Percentiles rank a stretch among this genome's conserved stretches.
These are phyloP conservation scores for Biscutella laevigata DNA, from an alignment of 441 rosid genomes.

Conservation along the genomic window DNA sequence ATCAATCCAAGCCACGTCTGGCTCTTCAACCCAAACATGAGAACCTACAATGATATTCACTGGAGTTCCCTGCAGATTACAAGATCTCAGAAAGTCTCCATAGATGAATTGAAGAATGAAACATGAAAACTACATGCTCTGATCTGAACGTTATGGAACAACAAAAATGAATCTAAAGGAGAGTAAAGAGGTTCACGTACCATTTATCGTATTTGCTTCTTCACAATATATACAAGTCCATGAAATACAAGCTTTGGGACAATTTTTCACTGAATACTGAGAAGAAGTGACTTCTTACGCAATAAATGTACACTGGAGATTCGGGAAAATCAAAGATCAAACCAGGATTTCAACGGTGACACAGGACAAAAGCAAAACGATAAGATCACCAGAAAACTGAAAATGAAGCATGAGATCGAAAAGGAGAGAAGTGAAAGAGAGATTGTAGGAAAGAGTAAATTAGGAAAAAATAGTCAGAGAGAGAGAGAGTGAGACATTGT, in stretches of 20 bases:
- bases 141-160: neutral
- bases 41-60: conserved; percentile 86
- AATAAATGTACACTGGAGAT: conserved; percentile 15
- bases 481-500: conserved; percentile 39
- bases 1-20: conserved; percentile 68
- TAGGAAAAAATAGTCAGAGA: conserved; percentile 4
- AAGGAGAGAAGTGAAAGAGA: conserved; percentile 15
- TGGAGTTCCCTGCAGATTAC: conserved; percentile 56
- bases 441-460: conserved; percentile 12
- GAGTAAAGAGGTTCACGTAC: conserved; percentile 11
- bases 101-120: neutral
- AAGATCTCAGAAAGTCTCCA: neutral
- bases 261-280: neutral
- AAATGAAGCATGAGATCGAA: conserved; percentile 20
- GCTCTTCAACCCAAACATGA: conserved; percentile 85
- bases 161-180: neutral
- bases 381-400: conserved; percentile 14
- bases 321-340: neutral
- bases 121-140: neutral
- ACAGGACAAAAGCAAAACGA: conserved; percentile 3
- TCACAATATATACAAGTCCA: conserved; percentile 7
- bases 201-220: conserved; percentile 10
- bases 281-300: conserved; percentile 5
- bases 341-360: conserved; percentile 4
- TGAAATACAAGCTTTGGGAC: conserved; percentile 4